Base-by-base conservation (phyloP, 495 filamentous ascomycete genomes). In the Penicillium argentinense region DNA sequence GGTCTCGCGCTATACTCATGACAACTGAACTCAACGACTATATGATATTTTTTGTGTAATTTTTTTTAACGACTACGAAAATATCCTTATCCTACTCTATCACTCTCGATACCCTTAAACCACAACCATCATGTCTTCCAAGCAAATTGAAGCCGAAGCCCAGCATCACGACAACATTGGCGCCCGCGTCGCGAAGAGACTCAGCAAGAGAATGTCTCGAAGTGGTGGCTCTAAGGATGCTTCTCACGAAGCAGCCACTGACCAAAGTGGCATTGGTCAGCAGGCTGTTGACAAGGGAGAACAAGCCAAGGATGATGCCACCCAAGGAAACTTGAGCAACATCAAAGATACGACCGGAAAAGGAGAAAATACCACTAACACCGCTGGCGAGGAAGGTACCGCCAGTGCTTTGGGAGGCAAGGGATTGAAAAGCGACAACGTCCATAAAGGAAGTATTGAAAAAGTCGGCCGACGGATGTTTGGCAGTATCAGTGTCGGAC, bases 81-180 rank as follows among this genome's bases (percentile, higher is more conserved):
- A 1, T 22, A 24, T 22, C 7, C 9, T 34, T n/a, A n/a, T 30
- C n/a, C 29, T 39, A 41, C 17, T 16, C 16, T 8, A 25, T 30
- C 8, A 24, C 17, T 39, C 9, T 30, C 19, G 17, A 8, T 36
- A 45, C 19, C 21, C 42, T 11, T 23, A 16, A 49, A 17, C 26
- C n/a, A n/a, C n/a, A n/a, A 41, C 16, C 52, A 62, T n/a, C 19
- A 62, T 62, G 59, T 49, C 56, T 11, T 33, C 41, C 36, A 43
- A 56, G 16, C 38, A 58, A 25, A 42, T 37, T 21, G 22, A 47
- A 34, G 21, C 22, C 17, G 51, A 61, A 13, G 22, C 40, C 25
- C 52, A 59, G 23, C 38, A 62, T 9, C 26, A 32, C n/a, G 46
- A 59, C 16, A 53, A 47, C 8, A 39, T 53, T 23, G 56, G 59